phyloP scores from a whole-genome alignment of 345 rosid genomes.

The Melastoma malabathricum region DNA sequence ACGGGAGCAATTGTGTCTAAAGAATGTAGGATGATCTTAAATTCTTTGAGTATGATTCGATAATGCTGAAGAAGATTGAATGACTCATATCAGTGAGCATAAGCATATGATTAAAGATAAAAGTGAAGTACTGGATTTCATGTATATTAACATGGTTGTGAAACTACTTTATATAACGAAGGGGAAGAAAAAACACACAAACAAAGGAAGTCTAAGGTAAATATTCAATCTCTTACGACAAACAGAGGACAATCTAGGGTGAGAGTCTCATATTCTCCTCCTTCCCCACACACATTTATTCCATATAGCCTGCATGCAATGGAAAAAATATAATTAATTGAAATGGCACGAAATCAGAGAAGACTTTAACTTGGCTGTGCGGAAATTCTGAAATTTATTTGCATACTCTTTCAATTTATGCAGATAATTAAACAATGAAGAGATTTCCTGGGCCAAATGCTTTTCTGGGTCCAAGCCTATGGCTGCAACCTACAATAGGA shows the following conservation, averaged over 20 bases:
- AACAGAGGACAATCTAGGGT: constrained; percentile 96
- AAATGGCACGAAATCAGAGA: background rate
- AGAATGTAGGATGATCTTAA: constrained; percentile 62
- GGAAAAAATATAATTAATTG: background rate
- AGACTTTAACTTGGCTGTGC: background rate
- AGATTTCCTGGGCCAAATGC: constrained; percentile 84
- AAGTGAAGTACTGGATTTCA: too few relatives aligned
- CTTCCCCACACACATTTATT: constrained; percentile 93
- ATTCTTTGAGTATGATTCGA: constrained; percentile 74
- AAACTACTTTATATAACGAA: background rate
- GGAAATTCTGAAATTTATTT: constrained; percentile 1
- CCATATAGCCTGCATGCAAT: constrained; percentile 56
- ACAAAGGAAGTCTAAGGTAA: background rate
- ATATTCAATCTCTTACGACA: constrained; percentile 31
- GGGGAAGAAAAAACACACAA: background rate
- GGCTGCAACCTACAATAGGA: constrained; percentile 65
- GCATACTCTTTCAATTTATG: constrained; percentile 82
- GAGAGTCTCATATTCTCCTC: constrained; percentile 93
- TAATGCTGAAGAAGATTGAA: constrained; percentile 42
- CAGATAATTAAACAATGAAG: constrained; percentile 51
- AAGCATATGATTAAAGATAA: too few relatives aligned
- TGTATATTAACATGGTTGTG: too few relatives aligned
- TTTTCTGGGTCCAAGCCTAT: constrained; percentile 80
- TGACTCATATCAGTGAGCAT: background rate
- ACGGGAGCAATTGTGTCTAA: constrained; percentile 85